Conservation (phyloP, 192 early-diverging fungal genomes). For the Glomus cerebriforme region DNA sequence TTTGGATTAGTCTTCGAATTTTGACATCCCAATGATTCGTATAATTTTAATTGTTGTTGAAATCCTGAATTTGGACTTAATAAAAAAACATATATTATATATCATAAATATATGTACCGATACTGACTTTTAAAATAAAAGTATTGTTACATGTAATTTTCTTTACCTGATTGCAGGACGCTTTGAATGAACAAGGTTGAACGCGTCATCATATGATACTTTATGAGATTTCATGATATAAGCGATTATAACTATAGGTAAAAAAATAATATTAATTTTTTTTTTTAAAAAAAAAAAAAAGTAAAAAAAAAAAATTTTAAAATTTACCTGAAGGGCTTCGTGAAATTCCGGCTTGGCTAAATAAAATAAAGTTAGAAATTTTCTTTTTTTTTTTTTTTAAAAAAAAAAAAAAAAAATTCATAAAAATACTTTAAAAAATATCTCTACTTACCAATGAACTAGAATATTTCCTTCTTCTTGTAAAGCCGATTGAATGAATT, state of each 20-base stretch:
- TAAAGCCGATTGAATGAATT: constrained; percentile 11
- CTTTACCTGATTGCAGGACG: background rate
- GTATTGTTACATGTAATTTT: no score
- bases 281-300: no score
- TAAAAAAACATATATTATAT: no score
- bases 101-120: no score
- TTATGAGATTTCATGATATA: constrained; percentile 15
- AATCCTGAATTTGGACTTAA: constrained; percentile 22
- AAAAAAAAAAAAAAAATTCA: background rate
- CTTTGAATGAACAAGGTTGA: background rate
- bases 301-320: no score
- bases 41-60: constrained; percentile 11
- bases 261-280: background rate
- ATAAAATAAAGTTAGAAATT: background rate
- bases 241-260: constrained; percentile 17
- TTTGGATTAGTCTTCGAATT: background rate
- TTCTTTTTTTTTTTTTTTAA: no score
- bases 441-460: background rate
- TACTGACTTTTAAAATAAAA: no score
- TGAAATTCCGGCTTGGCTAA: constrained; percentile 19
- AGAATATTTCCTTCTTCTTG: background rate
- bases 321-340: constrained; percentile 13
- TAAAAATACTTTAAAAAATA: background rate
- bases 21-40: constrained; percentile 11
- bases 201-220: background rate